Base-by-base conservation (phyloP, 2,329 filamentous ascomycete genomes). In the Podosphaera aphanis region DNA sequence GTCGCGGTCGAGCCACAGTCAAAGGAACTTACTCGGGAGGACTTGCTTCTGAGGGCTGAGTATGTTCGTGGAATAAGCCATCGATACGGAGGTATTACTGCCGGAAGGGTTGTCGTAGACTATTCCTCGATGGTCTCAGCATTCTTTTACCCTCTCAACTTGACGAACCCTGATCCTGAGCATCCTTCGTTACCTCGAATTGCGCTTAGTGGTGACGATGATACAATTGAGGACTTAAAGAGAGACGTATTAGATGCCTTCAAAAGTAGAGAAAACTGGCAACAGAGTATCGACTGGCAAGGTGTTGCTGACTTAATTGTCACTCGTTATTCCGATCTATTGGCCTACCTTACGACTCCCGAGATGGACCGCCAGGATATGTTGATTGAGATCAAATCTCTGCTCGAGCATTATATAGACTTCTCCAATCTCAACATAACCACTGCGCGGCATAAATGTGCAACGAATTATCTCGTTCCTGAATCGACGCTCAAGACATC, bases 241-340 rank as follows among this genome's bases (percentile, higher is more conserved):
- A 49, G 54, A 0, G 67, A 73, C 18, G 56, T 79, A 1, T 60
- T 60, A 2, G 47, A 56, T 0, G 59, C 73, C 40, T 60, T 69
- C 1, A 7, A 27, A 8, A 13, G 11, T 23, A 44, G 11, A 60
- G 8, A 20, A 53, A 18, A 13, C 36, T 11, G 25, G 6, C 6
- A 5, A 5, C 5, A 29, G 5, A 36, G 20, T 8, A 49, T 55
- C 18, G 50, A 57, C 31, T 85, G 81, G 81, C 80, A 84, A 55
- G 67, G 62, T 0, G 63, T 79, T 1, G 66, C 69, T 0, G 81
- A 86, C 52, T 67, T 79, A 64, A 63, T 85, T 3, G 64, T 82
- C 3, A 57, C 64, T 3, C 68, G 79, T 1, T 83, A 79, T 53
- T 67, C 68, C 3, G 62, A 69, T 25, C 64, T 73, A 21, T 59